A percentile compares a stretch with the other conserved stretches of the same genome.
phyloP scores from a whole-genome alignment of 2,329 filamentous ascomycete species.

The Penicillium oxalicum region DNA sequence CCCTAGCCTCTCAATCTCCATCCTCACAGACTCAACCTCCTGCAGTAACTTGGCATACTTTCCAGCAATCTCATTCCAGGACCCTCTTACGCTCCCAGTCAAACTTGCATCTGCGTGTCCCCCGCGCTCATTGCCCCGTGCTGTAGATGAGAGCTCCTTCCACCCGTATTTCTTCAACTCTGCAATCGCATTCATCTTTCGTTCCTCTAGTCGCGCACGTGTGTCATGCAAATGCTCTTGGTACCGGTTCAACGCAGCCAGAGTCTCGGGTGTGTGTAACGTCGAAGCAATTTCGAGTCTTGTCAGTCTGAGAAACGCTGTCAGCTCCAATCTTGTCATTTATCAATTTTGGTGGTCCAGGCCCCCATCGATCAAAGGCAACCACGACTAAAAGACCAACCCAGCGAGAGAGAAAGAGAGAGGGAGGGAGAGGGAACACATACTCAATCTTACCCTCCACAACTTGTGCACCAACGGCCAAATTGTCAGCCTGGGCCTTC shows the following conservation, averaged over 20 bases:
- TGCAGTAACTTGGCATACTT: slow-evolving; percentile 33
- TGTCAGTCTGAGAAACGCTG: slow-evolving; percentile 24
- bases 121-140: too few species aligned
- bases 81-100: slow-evolving; percentile 7
- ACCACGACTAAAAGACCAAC: neutral
- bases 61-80: slow-evolving; percentile 34
- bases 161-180: slow-evolving; percentile 33
- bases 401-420: neutral
- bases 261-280: slow-evolving; percentile 35
- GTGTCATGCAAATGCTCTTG: slow-evolving; percentile 28
- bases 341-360: neutral
- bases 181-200: slow-evolving; percentile 22
- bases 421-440: slow-evolving; percentile 8
- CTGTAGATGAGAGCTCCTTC: slow-evolving; percentile 6
- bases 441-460: slow-evolving; percentile 36
- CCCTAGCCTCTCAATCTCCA: slow-evolving; percentile 23
- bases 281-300: slow-evolving; percentile 32
- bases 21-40: slow-evolving; percentile 34
- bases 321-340: neutral
- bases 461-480: slow-evolving; percentile 34
- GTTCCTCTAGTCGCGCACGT: slow-evolving; percentile 26
- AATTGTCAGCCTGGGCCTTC: slow-evolving; percentile 36
- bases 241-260: slow-evolving; percentile 30
- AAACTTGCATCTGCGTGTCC: slow-evolving; percentile 1
- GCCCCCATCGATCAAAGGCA: too few species aligned